Conservation (phyloP, 192 early-diverging fungal species). For the Coemansia sp. region DNA sequence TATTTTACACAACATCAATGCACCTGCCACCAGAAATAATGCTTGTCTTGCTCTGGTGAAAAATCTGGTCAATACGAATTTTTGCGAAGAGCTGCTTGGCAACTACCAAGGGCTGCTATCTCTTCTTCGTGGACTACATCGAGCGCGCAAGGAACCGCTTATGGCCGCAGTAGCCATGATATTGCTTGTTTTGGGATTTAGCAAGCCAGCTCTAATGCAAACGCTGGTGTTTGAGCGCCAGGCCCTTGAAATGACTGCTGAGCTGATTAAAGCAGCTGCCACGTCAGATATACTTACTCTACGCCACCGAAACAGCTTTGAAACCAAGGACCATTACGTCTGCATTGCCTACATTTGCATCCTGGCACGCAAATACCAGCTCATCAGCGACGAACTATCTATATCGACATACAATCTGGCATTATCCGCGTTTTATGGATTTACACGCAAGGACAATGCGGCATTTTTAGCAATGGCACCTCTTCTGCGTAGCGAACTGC, state of each 20-base stretch:
- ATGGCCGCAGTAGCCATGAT: constrained; percentile 17
- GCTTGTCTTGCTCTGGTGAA: constrained; percentile 25
- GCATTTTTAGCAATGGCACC: constrained; percentile 46
- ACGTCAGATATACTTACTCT: constrained; percentile 23
- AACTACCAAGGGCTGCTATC: constrained; percentile 30
- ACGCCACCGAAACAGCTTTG: constrained; percentile 22
- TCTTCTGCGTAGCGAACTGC: constrained; percentile 42
- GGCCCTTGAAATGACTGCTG: constrained; percentile 39
- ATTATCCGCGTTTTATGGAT: constrained; percentile 35
- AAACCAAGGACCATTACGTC: constrained; percentile 9
- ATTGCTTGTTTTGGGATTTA: constrained; percentile 31
- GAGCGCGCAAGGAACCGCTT: constrained; percentile 20
- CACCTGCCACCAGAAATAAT: not conserved
- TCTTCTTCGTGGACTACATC: constrained; percentile 29
- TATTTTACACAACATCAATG: constrained; percentile 24
- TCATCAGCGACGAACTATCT: constrained; percentile 17
- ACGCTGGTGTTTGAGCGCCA: constrained; percentile 46
- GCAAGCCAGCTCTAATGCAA: constrained; percentile 30
- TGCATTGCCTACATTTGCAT: constrained; percentile 29
- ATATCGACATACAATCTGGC: constrained; percentile 43
- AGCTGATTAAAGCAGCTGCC: constrained; percentile 19
- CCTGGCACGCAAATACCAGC: constrained; percentile 12
- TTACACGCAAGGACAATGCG: constrained; percentile 42
- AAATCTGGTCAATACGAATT: constrained; percentile 18
- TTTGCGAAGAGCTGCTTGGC: constrained; percentile 33